Evolutionary conservation across 805 yeast species (phyloP).

Genomic region (Debaryomyces hansenii): DNA sequence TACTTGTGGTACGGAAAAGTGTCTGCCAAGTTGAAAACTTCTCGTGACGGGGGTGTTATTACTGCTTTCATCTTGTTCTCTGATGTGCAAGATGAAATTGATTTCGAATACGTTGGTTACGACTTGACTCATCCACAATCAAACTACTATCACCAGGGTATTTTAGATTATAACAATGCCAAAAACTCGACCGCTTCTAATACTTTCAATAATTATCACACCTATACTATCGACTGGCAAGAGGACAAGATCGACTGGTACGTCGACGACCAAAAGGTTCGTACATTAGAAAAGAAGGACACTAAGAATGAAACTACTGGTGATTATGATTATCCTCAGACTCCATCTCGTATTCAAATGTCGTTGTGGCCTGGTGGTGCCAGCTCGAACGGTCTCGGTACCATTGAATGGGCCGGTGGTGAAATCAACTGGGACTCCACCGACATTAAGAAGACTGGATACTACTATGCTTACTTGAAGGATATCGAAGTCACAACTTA

Average conservation of each 20-base stretch:
- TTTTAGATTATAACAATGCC: constrained; percentile 64
- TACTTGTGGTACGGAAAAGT: constrained; percentile 89
- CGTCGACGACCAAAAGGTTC: constrained; percentile 64
- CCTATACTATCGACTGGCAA: constrained; percentile 78
- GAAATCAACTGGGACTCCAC: constrained; percentile 74
- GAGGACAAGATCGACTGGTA: constrained; percentile 72
- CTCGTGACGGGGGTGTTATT: constrained; percentile 78
- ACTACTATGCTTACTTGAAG: constrained; percentile 67
- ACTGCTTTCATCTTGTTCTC: constrained; percentile 81
- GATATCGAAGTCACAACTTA: constrained; percentile 65
- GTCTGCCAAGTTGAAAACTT: constrained; percentile 65
- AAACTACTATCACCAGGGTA: constrained; percentile 79
- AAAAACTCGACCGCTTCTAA: constrained; percentile 40
- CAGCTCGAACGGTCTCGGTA: constrained; percentile 54
- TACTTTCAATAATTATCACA: constrained; percentile 71
- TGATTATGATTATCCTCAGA: constrained; percentile 62
- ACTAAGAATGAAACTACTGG: constrained; percentile 66
- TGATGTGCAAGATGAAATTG: constrained; percentile 87
- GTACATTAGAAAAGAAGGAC: constrained; percentile 61
- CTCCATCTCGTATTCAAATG: constrained; percentile 70
- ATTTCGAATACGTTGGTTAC: constrained; percentile 82
- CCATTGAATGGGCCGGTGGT: constrained; percentile 89
- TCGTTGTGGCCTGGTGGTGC: constrained; percentile 82
- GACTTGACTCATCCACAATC: constrained; percentile 67
- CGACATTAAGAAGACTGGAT: constrained; percentile 77